These are phyloP conservation scores for Entoloma clypeatum DNA, from an alignment of 1,284 basidiomycete genomes.

Conservation along the genomic window DNA sequence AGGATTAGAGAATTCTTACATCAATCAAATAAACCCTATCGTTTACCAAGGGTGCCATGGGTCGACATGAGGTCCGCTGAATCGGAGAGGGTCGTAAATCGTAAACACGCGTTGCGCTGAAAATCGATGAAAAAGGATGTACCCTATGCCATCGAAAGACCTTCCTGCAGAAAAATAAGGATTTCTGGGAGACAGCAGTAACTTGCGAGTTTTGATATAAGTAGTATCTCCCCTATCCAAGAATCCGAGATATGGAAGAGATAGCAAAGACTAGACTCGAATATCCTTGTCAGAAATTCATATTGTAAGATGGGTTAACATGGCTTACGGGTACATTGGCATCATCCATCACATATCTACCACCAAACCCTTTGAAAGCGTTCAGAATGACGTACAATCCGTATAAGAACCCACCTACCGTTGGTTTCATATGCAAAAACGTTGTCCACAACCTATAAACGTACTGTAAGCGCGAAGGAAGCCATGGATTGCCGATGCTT, in stretches of 20 bases:
- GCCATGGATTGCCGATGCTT: constrained; percentile 15
- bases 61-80: constrained; percentile 70
- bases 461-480: constrained; percentile 7
- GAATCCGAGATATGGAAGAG: constrained; percentile 76
- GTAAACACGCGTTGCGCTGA: no score
- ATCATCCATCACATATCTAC: constrained; percentile 75
- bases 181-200: constrained; percentile 59
- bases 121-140: constrained; percentile 21
- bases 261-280: constrained; percentile 57
- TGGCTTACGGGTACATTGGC: constrained; percentile 70
- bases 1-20: constrained; percentile 7
- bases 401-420: constrained; percentile 34
- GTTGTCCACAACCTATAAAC: constrained; percentile 49
- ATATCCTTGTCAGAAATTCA: constrained; percentile 6
- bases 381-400: not conserved
- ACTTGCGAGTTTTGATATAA: constrained; percentile 59
- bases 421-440: constrained; percentile 79
- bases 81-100: not conserved
- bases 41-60: constrained; percentile 66
- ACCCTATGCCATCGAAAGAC: constrained; percentile 68
- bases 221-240: constrained; percentile 52
- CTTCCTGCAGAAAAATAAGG: constrained; percentile 67
- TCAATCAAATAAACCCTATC: not conserved
- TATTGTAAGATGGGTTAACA: constrained; percentile 5
- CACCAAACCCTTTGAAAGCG: constrained; percentile 49